Conservation (phyloP, 495 filamentous ascomycete species). For the Annulohypoxylon maeteangense region DNA sequence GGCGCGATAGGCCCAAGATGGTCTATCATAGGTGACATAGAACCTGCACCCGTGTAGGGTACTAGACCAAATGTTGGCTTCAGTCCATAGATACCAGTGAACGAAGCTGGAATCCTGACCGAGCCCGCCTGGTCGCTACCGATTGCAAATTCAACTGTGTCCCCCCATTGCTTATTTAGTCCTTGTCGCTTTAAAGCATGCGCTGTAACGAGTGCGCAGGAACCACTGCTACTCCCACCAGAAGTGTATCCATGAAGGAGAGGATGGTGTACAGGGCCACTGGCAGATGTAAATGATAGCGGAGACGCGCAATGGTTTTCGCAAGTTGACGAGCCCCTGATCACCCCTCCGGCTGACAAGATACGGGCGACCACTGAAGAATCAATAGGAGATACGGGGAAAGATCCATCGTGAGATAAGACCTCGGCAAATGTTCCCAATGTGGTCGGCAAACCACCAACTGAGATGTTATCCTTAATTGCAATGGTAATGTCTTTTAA, state of each 20-base stretch:
- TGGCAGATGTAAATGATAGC: conserved; percentile 20
- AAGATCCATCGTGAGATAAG: conserved; percentile 5
- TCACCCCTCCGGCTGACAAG: conserved; percentile 9
- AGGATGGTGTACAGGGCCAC: conserved; percentile 18
- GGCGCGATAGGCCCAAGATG: conserved; percentile 56
- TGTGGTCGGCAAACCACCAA: conserved; percentile 21
- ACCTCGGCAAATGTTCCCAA: conserved; percentile 17
- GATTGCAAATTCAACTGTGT: conserved; percentile 12
- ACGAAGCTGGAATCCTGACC: conserved; percentile 67
- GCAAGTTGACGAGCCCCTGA: conserved; percentile 22
- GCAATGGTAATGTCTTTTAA: conserved; percentile 9
- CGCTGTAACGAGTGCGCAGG: conserved; percentile 18
- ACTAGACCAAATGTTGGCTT: conserved; percentile 48
- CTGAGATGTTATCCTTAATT: conserved; percentile 23
- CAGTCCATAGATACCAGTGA: conserved; percentile 50
- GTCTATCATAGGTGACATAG: conserved; percentile 53
- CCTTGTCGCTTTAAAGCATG: conserved; percentile 10
- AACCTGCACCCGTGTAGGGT: conserved; percentile 51
- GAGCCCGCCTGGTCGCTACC: conserved; percentile 69
- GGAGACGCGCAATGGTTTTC: conserved; percentile 25
- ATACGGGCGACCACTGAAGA: conserved; percentile 18
- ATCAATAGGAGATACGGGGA: conserved; percentile 14
- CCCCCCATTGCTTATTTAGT: background rate
- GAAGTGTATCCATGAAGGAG: conserved; percentile 18
- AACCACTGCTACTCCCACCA: conserved; percentile 20